Evolutionary conservation across 129 eudicot genomes (phyloP), one percentile per base, ranked within the genome.

Genomic region (Pseudognaphalium luteoalbum): DNA sequence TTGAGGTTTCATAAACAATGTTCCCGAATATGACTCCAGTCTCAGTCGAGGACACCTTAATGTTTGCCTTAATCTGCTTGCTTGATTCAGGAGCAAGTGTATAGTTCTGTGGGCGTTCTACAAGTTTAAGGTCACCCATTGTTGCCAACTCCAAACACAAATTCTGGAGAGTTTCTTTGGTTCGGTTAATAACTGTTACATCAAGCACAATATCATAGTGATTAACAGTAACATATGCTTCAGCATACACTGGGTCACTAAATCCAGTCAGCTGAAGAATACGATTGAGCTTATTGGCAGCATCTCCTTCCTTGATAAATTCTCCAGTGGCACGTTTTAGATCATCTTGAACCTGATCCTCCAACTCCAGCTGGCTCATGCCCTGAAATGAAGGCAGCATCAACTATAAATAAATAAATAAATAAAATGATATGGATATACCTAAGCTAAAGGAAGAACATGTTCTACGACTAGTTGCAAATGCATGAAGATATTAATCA

Each of bases 61-160:
- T 93, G 56, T 93, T 93, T 66, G 98, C 97, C 79, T 89, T 93
- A 29, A 93, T 91, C 81, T 93, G 98, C 81, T 88, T 93, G 91
- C 93, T 93, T 60, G 98, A 88, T 58, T 88, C 94, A 14, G 98
- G 97, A 51, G 98, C 98, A 42, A 93, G 86, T 1, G 98, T 93
- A 72, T 91, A 93, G 78, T 93, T 93, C 84, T 93, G 98, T 6
- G 97, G 98, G 19, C 98, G 96, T 80, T 93, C 98, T 25, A 93
- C 98, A 60, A 93, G 97, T 79, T 93, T 93, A 76, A 93, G 98
- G 81, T 93, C 98, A 56, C 98, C 98, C 98, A 93, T 93, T 64
- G 97, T 93, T 64, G 98, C 98, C 87, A 93, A 86, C 76, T 93
- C 98, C 84, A 93, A 83, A 83, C 98, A 93, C 78, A 93, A 70